Percentiles rank a stretch among this genome's conserved stretches.
Evolutionary conservation across 495 filamentous ascomycete species (phyloP).

Genomic region (Talaromyces trachyspermus): DNA sequence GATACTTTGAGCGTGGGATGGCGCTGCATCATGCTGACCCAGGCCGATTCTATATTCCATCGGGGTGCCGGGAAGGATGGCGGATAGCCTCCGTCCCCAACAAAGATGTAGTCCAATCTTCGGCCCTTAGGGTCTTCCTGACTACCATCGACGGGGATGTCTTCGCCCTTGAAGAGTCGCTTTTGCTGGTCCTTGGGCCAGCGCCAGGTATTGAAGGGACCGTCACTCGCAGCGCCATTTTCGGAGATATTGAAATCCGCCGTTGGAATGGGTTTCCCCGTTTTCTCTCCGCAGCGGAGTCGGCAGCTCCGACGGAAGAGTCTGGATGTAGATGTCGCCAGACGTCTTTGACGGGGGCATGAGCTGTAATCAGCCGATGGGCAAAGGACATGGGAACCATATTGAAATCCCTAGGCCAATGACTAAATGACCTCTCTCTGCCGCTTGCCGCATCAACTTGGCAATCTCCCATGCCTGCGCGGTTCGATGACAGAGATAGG

Average conservation of each 20-base stretch:
- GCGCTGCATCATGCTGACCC: slow-evolving; percentile 72
- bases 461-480: slow-evolving; percentile 97
- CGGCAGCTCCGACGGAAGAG: slow-evolving; percentile 63
- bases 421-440: slow-evolving; percentile 76
- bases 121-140: slow-evolving; percentile 66
- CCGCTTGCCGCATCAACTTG: slow-evolving; percentile 79
- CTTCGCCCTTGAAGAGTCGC: slow-evolving; percentile 50
- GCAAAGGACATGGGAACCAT: slow-evolving; percentile 83
- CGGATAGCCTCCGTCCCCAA: slow-evolving; percentile 38
- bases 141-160: slow-evolving; percentile 47
- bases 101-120: slow-evolving; percentile 92
- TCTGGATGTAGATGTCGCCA: slow-evolving; percentile 79
- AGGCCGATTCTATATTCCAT: slow-evolving; percentile 61
- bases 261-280: slow-evolving; percentile 49
- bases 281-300: slow-evolving; percentile 52
- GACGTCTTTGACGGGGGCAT: slow-evolving; percentile 70
- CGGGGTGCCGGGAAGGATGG: slow-evolving; percentile 24
- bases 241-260: slow-evolving; percentile 67
- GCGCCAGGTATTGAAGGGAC: slow-evolving; percentile 83
- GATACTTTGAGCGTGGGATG: slow-evolving; percentile 79
- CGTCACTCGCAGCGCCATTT: slow-evolving; percentile 86
- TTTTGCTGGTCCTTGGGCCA: slow-evolving; percentile 64
- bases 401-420: slow-evolving; percentile 92
- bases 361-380: slow-evolving; percentile 73
- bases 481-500: slow-evolving; percentile 81